Evolutionary conservation across 176 grass and related monocot species (phyloP).

Genomic region (Musa schizocarpa): DNA sequence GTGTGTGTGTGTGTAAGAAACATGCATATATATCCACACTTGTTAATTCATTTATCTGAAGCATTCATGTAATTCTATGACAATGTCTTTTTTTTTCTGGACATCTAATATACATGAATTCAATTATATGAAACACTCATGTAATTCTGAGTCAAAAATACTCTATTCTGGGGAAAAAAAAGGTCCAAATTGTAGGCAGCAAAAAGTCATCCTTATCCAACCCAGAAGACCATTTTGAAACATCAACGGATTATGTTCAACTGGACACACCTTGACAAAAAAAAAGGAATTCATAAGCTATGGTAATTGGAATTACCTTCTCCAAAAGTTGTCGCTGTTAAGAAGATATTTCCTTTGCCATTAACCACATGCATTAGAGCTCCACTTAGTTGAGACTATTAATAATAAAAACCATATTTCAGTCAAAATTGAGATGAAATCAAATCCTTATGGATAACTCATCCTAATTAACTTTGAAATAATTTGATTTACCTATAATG

Average conservation of each 20-base stretch:
- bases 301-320: conserved; percentile 14
- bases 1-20: no score
- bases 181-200: not conserved
- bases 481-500: not conserved
- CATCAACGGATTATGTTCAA: not conserved
- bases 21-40: no score
- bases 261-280: not conserved
- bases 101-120: not conserved
- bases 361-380: conserved; percentile 17
- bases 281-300: not conserved
- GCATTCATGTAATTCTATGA: no score
- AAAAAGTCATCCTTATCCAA: not conserved
- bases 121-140: not conserved
- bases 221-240: not conserved
- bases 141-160: not conserved
- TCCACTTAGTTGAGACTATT: conserved; percentile 10
- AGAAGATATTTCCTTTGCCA: conserved; percentile 13
- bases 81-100: no score
- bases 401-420: not conserved
- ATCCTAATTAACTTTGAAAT: not conserved
- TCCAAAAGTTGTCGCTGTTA: conserved; percentile 12
- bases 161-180: not conserved
- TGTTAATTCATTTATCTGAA: no score
- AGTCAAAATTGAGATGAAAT: not conserved
- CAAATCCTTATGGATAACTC: not conserved